Conservation (phyloP, 306 rosid genomes). For the Nissolia schottii region DNA sequence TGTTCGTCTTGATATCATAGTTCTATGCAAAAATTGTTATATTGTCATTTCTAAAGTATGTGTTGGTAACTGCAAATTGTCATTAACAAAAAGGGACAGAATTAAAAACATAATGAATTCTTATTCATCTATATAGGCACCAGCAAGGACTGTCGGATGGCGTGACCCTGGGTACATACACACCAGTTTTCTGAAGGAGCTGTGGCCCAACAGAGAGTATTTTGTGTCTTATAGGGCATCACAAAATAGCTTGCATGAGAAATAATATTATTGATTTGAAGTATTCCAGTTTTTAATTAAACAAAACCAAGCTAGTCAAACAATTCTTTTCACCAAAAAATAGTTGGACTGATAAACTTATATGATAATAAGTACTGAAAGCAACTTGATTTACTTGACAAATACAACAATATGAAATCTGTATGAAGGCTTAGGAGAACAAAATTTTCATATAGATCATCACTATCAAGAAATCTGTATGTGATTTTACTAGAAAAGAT, state of each 20-base stretch:
- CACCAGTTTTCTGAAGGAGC: slow-evolving; percentile 72
- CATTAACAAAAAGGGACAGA: background rate
- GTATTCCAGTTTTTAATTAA: background rate
- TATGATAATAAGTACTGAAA: background rate
- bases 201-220: slow-evolving; percentile 85
- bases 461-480: background rate
- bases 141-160: slow-evolving; percentile 94
- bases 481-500: background rate
- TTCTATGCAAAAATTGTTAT: background rate
- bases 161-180: slow-evolving; percentile 91
- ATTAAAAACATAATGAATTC: background rate
- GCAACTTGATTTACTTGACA: background rate
- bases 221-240: slow-evolving; percentile 14
- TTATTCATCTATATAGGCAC: slow-evolving; percentile 41
- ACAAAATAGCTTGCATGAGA: slow-evolving; percentile 10
- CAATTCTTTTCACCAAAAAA: background rate
- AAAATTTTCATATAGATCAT: background rate
- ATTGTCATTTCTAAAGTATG: background rate
- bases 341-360: background rate
- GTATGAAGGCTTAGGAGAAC: background rate
- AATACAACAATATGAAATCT: background rate
- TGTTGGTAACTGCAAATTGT: background rate
- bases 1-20: background rate
- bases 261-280: background rate
- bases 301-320: background rate